Conservation (phyloP, 305 asterid species). For the Fraxinus baroniana region DNA sequence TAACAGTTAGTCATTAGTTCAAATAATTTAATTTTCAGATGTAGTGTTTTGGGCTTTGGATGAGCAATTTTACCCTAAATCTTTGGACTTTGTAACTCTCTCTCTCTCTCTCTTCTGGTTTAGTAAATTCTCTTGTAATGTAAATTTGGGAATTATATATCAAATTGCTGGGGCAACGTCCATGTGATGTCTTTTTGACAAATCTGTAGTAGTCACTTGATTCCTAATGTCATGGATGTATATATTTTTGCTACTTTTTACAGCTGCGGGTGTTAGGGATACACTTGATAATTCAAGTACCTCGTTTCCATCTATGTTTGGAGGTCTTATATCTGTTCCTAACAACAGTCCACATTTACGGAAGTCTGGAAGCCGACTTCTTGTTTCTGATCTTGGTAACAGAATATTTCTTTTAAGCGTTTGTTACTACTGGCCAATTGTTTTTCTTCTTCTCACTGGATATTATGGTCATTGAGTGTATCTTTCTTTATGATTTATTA, state of each 20-base stretch:
- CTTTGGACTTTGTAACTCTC: background rate
- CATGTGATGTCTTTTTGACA: background rate
- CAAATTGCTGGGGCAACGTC: background rate
- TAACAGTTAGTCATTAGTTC: background rate
- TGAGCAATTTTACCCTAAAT: background rate
- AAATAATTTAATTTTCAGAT: conserved; percentile 4
- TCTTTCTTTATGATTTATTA: conserved; percentile 6
- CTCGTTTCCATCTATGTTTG: conserved; percentile 87
- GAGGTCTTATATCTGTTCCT: conserved; percentile 68
- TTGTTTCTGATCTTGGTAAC: conserved; percentile 77
- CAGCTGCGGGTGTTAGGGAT: conserved; percentile 29
- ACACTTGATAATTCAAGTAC: conserved; percentile 25
- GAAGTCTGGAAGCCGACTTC: conserved; percentile 91
- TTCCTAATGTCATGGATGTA: conserved; percentile 5
- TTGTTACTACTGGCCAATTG: background rate
- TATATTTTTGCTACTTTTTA: conserved; percentile 8
- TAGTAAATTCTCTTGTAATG: background rate
- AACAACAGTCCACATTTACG: conserved; percentile 80
- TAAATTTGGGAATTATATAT: background rate
- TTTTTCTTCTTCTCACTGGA: background rate
- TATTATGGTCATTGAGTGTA: background rate
- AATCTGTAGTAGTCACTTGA: conserved; percentile 11
- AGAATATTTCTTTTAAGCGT: conserved; percentile 17
- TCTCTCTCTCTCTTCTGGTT: background rate
- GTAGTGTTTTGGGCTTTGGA: background rate